A percentile compares a stretch with the other conserved stretches of the same genome.
These are phyloP conservation scores for Moesziomyces globuligerus DNA, from an alignment of 1,284 basidiomycete genomes.

Conservation along the genomic window DNA sequence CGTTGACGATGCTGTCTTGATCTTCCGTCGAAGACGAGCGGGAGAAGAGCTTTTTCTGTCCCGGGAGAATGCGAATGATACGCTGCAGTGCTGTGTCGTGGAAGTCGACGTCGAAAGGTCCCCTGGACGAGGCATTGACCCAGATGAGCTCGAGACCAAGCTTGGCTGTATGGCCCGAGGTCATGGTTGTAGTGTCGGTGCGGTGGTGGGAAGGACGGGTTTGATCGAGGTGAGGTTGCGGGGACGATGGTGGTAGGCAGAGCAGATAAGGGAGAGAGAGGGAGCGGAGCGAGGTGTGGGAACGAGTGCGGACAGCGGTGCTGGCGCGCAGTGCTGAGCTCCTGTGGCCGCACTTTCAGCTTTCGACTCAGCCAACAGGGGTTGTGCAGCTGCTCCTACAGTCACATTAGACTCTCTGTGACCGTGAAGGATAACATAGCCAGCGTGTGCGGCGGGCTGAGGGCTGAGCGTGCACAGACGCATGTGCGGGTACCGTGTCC, in stretches of 20 bases:
- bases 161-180: neutral
- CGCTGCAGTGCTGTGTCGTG: neutral
- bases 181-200: neutral
- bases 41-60: conserved; percentile 9
- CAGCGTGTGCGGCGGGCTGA: no score
- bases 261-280: neutral
- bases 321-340: no score
- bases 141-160: conserved; percentile 28
- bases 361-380: no score
- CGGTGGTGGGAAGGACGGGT: neutral
- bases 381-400: no score
- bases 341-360: no score
- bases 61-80: conserved; percentile 11
- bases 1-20: conserved; percentile 17
- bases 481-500: neutral
- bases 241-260: neutral
- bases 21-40: conserved; percentile 6
- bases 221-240: neutral
- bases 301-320: conserved; percentile 1
- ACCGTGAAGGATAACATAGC: no score
- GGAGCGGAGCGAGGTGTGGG: no score
- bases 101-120: conserved; percentile 4
- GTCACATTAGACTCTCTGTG: no score
- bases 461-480: no score
- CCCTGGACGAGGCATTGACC: conserved; percentile 27